These are phyloP conservation scores for Thraustotheca clavata DNA, from an alignment of 352 stramenopile genomes.

Conservation along the genomic window DNA sequence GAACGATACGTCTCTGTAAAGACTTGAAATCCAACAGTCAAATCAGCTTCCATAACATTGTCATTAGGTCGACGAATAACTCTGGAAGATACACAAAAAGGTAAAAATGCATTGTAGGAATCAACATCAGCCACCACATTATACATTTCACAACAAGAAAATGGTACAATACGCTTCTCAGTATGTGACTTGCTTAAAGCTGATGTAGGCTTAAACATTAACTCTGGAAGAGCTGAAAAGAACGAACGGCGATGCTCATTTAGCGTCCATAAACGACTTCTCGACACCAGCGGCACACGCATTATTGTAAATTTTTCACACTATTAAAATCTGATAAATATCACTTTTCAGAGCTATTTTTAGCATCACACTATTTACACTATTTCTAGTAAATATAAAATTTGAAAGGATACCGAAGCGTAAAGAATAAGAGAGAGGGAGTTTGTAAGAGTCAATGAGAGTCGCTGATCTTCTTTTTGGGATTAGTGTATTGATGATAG, in stretches of 20 bases:
- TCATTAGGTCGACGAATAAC: slow-evolving; percentile 58
- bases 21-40: slow-evolving; percentile 69
- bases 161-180: slow-evolving; percentile 67
- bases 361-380: neutral
- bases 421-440: neutral
- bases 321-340: too few species aligned
- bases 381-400: neutral
- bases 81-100: slow-evolving; percentile 71
- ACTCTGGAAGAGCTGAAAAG: slow-evolving; percentile 9
- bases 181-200: slow-evolving; percentile 42
- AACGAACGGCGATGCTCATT: neutral
- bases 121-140: slow-evolving; percentile 70
- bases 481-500: neutral
- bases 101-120: slow-evolving; percentile 63
- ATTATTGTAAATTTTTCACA: too few species aligned
- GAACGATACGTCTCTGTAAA: slow-evolving; percentile 82
- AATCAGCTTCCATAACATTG: slow-evolving; percentile 69
- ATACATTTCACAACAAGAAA: slow-evolving; percentile 68
- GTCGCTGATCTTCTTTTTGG: neutral
- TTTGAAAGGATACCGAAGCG: neutral
- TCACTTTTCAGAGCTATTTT: neutral
- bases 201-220: slow-evolving; percentile 3
- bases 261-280: neutral
- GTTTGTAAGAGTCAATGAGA: neutral
- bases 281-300: neutral